Evolutionary conservation across 345 rosid species (phyloP).

Genomic region (Boechera divaricarpa): DNA sequence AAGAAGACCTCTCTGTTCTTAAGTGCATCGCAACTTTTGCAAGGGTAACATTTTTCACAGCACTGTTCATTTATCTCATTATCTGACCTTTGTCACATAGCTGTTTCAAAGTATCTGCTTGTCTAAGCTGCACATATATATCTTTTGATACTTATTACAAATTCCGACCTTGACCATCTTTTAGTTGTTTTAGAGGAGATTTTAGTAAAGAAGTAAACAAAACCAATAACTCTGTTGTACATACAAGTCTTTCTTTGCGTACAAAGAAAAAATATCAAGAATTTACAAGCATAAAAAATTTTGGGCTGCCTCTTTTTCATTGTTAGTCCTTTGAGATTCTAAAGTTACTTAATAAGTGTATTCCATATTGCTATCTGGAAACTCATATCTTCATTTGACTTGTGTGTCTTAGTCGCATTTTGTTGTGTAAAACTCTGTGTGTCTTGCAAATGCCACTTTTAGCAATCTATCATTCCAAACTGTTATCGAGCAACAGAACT

Average conservation of each 20-base stretch:
- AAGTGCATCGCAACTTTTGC: slow-evolving; percentile 55
- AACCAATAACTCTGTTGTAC: slow-evolving; percentile 27
- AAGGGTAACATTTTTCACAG: slow-evolving; percentile 55
- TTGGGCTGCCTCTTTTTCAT: slow-evolving; percentile 1
- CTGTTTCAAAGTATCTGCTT: slow-evolving; percentile 63
- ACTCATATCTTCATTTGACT: slow-evolving; percentile 9
- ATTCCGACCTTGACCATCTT: slow-evolving; percentile 48
- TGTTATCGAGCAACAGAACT: neutral
- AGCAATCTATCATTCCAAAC: neutral
- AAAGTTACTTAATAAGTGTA: neutral
- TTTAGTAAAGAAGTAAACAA: slow-evolving; percentile 41
- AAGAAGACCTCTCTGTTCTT: slow-evolving; percentile 54
- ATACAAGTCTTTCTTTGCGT: slow-evolving; percentile 36
- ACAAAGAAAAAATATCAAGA: slow-evolving; percentile 31
- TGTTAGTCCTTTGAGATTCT: slow-evolving; percentile 16
- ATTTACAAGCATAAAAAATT: slow-evolving; percentile 26
- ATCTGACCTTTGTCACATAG: slow-evolving; percentile 61
- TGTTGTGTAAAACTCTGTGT: neutral
- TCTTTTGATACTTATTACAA: slow-evolving; percentile 55
- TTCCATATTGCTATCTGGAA: neutral
- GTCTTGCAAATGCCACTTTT: neutral
- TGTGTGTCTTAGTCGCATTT: neutral
- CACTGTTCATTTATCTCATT: slow-evolving; percentile 60
- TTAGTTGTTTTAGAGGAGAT: slow-evolving; percentile 39
- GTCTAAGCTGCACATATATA: slow-evolving; percentile 58